Evolutionary conservation across 1,284 basidiomycete genomes (phyloP).

Genomic region (Kalmanozyma brasiliensis): DNA sequence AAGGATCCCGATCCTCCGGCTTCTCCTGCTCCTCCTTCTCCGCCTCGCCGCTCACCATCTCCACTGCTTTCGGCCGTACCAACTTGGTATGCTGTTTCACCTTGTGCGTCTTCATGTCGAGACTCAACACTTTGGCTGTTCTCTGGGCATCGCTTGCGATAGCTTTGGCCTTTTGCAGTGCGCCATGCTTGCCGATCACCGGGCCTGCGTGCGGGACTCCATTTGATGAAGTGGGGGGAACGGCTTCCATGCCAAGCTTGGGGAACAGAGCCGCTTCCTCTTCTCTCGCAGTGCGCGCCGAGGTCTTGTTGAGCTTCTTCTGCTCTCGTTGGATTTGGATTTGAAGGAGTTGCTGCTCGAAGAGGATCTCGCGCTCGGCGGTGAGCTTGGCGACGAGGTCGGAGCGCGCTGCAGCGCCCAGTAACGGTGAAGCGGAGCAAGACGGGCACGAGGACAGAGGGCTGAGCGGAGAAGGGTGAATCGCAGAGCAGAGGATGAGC

Average conservation of each 20-base stretch:
- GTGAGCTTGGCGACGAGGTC: constrained; percentile 39
- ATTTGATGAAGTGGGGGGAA: background rate
- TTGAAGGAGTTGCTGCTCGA: constrained; percentile 44
- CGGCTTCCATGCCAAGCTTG: constrained; percentile 24
- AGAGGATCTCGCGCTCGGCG: constrained; percentile 29
- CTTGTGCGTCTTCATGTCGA: constrained; percentile 51
- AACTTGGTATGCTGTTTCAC: constrained; percentile 34
- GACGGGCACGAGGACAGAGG: constrained; percentile 34
- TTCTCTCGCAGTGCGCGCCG: constrained; percentile 14
- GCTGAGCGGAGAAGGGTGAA: constrained; percentile 34
- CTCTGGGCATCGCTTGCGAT: constrained; percentile 44
- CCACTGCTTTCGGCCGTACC: constrained; percentile 6
- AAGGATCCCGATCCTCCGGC: constrained; percentile 28
- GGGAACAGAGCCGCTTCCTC: constrained; percentile 37
- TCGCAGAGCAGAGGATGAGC: constrained; percentile 39
- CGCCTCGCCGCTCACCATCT: background rate
- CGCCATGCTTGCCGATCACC: constrained; percentile 44
- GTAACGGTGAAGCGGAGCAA: constrained; percentile 32
- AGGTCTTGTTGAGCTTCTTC: constrained; percentile 34
- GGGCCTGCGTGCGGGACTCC: constrained; percentile 2
- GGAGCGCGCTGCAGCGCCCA: constrained; percentile 23
- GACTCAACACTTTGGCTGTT: constrained; percentile 47
- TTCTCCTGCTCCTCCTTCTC: constrained; percentile 13
- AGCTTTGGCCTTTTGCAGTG: constrained; percentile 35
- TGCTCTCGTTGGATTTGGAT: constrained; percentile 36